These are phyloP conservation scores for Paecilomyces sp. DNA, from an alignment of 2,329 filamentous ascomycete genomes.

Conservation along the genomic window DNA sequence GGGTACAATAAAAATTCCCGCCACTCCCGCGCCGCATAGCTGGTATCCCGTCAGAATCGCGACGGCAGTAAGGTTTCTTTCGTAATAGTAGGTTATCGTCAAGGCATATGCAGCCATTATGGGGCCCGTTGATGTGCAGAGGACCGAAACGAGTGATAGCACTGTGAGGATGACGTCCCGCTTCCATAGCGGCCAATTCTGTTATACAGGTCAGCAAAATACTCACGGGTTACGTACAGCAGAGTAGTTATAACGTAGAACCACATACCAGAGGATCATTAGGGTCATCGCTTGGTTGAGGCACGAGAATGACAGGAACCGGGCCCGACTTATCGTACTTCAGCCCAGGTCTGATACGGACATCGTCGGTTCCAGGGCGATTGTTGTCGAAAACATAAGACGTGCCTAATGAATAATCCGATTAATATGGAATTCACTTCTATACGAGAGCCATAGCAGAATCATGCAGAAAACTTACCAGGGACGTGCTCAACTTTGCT, in stretches of 20 bases:
- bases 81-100: constrained; percentile 63
- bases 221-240: background rate
- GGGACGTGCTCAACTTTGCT: constrained; percentile 62
- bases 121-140: constrained; percentile 76
- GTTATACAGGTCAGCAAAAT: constrained; percentile 1
- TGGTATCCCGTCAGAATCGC: constrained; percentile 83
- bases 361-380: constrained; percentile 37
- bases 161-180: constrained; percentile 73
- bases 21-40: constrained; percentile 72
- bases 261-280: constrained; percentile 69
- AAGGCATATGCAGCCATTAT: constrained; percentile 85
- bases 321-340: constrained; percentile 67
- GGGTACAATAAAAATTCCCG: constrained; percentile 79
- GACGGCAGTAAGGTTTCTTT: constrained; percentile 61
- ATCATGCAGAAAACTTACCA: constrained; percentile 45
- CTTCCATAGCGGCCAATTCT: constrained; percentile 82
- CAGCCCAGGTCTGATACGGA: constrained; percentile 38
- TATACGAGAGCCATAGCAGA: background rate
- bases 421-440: constrained; percentile 5
- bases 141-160: constrained; percentile 72
- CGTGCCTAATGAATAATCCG: constrained; percentile 21
- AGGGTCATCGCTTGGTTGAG: constrained; percentile 83
- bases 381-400: constrained; percentile 57
- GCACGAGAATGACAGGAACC: constrained; percentile 70
- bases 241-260: constrained; percentile 1